Conservation (phyloP, 495 filamentous ascomycete species). For the Sporormia fimetaria region DNA sequence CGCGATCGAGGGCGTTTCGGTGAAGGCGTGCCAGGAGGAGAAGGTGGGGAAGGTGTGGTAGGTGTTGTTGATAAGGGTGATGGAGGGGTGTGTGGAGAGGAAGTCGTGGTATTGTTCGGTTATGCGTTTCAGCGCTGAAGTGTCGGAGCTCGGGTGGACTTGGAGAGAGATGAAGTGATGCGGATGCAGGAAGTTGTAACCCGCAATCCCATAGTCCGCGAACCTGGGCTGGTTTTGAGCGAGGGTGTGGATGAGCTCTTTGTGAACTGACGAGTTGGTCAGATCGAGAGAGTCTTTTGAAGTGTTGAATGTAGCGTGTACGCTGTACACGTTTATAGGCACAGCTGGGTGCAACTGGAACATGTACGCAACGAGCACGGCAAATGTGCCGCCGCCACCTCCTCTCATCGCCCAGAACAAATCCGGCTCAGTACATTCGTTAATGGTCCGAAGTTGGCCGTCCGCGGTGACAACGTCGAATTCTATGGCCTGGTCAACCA, state of each 20-base stretch:
- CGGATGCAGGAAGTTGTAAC: constrained; percentile 22
- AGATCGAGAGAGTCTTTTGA: constrained; percentile 10
- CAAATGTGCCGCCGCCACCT: constrained; percentile 25
- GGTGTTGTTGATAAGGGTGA: constrained; percentile 11
- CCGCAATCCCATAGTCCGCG: constrained; percentile 11
- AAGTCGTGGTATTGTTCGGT: constrained; percentile 20
- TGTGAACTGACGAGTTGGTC: constrained; percentile 15
- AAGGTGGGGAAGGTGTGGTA: constrained; percentile 19
- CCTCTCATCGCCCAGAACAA: constrained; percentile 27
- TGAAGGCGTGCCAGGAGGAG: constrained; percentile 12
- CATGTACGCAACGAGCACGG: constrained; percentile 19
- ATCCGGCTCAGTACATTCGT: constrained; percentile 23
- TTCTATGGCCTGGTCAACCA: constrained; percentile 22
- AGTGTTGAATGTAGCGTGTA: constrained; percentile 10
- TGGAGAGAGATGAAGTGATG: constrained; percentile 19
- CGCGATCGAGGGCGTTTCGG: constrained; percentile 13
- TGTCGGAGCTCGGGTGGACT: constrained; percentile 11
- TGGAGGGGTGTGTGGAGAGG: constrained; percentile 17
- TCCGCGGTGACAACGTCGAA: constrained; percentile 25
- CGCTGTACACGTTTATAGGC: constrained; percentile 22
- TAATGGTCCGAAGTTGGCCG: constrained; percentile 18
- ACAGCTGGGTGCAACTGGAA: constrained; percentile 22
- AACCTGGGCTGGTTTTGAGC: constrained; percentile 17
- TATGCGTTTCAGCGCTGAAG: constrained; percentile 8
- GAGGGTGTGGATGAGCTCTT: constrained; percentile 14